phyloP scores from a whole-genome alignment of 2,329 filamentous ascomycete genomes.

The Plenodomus biglobosus region DNA sequence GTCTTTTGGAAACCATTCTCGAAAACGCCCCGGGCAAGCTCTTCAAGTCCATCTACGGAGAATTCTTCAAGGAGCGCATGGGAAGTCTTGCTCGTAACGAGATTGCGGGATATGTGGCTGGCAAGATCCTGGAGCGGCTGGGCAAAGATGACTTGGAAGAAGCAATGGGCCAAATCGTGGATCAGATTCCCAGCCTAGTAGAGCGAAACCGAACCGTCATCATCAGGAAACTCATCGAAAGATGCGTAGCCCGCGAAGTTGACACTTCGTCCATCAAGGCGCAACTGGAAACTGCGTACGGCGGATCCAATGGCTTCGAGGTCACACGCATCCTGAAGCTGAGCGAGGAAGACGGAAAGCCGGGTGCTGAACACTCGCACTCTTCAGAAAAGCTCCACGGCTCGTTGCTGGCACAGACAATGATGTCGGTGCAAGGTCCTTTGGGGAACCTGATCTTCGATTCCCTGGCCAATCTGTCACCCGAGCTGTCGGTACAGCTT shows the following conservation, averaged over 20 bases:
- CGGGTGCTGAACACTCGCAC: conserved; percentile 32
- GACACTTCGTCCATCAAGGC: conserved; percentile 59
- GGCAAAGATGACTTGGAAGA: conserved; percentile 81
- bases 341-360: conserved; percentile 48
- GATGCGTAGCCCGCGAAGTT: conserved; percentile 69
- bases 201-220: conserved; percentile 75
- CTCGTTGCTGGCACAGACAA: conserved; percentile 75
- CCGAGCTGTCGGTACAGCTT: conserved; percentile 60
- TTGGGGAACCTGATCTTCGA: conserved; percentile 72
- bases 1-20: conserved; percentile 84
- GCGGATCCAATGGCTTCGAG: conserved; percentile 52
- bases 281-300: conserved; percentile 61
- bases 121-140: conserved; percentile 77
- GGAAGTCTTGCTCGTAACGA: conserved; percentile 83
- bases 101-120: conserved; percentile 83
- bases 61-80: conserved; percentile 78
- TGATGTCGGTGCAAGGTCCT: conserved; percentile 72
- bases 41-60: conserved; percentile 84
- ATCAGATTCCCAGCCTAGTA: conserved; percentile 72
- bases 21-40: conserved; percentile 78
- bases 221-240: conserved; percentile 78
- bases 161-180: conserved; percentile 70
- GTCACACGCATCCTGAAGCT: conserved; percentile 63
- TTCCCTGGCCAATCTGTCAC: conserved; percentile 52
- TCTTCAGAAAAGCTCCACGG: conserved; percentile 69